Base-by-base conservation (phyloP, 179 eudicot genomes). In the Patellifolia procumbens region DNA sequence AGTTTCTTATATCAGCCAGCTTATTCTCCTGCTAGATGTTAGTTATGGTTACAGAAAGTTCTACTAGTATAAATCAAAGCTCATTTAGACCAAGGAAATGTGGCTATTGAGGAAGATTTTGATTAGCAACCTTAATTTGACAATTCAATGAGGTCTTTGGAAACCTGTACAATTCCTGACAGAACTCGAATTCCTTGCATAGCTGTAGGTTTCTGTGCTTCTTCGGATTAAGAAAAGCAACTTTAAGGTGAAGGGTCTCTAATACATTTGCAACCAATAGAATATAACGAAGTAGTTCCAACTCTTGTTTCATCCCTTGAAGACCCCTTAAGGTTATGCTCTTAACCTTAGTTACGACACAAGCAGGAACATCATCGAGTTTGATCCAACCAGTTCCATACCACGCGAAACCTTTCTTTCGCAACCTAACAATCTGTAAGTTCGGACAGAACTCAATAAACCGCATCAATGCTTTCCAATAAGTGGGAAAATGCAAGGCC, bases 361-460 rank as follows among this genome's bases (percentile, higher is more conserved):
- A 32, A 34, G 22, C 11, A 19, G 45, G 68, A 34, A 63, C 68
- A 63, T 15, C 7, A 13, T 63, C 43, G 43, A 63, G 68, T 63
- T 63, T 1, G 34, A 34, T 35, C 68, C 68, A 63, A 63, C 43
- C 43, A 63, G 26, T 8, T 61, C 66, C 66, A 15, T 61, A 13
- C 66, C 66, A 61, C 11, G 20, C 8, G 7, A 61, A 61, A 3
- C 16, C 2, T 1, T 4, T 17, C 8, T 39, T 37, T 4, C 1
- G 32, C 66, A 61, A 31, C 20, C 39, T 31, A 15, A 61, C 2
- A 32, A 26, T 31, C 39, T 29, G 37, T 39, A 61, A 16, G 39
- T 61, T 61, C 22, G 66, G 66, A 61, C 66, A 61, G 66, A 29
- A 15, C 39, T 61, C 34, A 61, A 61, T 37, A 61, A 61, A 31